phyloP scores from a whole-genome alignment of 164 flowering plant genomes.

The Macadamia integrifolia region DNA sequence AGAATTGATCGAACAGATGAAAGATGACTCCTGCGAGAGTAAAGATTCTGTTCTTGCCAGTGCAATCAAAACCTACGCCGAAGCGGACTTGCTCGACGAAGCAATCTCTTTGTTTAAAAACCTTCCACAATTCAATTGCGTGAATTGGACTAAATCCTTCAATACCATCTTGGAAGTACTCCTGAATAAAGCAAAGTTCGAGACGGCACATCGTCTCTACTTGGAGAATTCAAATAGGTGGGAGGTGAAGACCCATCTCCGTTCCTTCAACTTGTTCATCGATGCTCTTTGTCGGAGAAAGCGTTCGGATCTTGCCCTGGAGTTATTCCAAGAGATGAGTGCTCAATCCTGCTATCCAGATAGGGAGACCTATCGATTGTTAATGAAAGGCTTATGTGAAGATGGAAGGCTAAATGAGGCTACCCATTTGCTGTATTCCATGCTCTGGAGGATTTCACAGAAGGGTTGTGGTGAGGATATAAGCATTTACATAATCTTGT shows the following conservation, averaged over 20 bases:
- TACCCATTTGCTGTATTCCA: conserved; percentile 64
- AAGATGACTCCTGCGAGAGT: conserved; percentile 60
- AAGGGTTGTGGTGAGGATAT: conserved; percentile 79
- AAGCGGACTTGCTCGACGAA: conserved; percentile 47
- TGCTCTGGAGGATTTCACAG: conserved; percentile 78
- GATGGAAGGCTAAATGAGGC: conserved; percentile 64
- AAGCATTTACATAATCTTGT: conserved; percentile 51
- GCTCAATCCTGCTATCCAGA: conserved; percentile 52
- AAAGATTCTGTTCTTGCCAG: conserved; percentile 46
- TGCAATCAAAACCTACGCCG: conserved; percentile 45
- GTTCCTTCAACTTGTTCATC: conserved; percentile 52
- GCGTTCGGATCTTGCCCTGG: conserved; percentile 56
- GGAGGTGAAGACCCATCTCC: conserved; percentile 52
- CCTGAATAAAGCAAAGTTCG: conserved; percentile 40
- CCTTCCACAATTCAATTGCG: conserved; percentile 61
- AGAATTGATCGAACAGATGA: conserved; percentile 54
- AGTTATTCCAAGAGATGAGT: conserved; percentile 61
- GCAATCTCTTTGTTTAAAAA: conserved; percentile 49
- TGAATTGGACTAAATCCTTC: conserved; percentile 61
- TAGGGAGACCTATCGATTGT: conserved; percentile 49
- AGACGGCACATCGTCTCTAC: conserved; percentile 37
- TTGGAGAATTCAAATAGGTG: conserved; percentile 45
- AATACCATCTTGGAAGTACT: conserved; percentile 48
- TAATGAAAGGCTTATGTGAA: conserved; percentile 72
- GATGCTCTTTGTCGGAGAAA: conserved; percentile 38